A percentile compares a stretch with the other conserved stretches of the same genome.
These are phyloP conservation scores for Fraxinus pennsylvanica DNA, from an alignment of 257 asterid genomes.

Conservation along the genomic window DNA sequence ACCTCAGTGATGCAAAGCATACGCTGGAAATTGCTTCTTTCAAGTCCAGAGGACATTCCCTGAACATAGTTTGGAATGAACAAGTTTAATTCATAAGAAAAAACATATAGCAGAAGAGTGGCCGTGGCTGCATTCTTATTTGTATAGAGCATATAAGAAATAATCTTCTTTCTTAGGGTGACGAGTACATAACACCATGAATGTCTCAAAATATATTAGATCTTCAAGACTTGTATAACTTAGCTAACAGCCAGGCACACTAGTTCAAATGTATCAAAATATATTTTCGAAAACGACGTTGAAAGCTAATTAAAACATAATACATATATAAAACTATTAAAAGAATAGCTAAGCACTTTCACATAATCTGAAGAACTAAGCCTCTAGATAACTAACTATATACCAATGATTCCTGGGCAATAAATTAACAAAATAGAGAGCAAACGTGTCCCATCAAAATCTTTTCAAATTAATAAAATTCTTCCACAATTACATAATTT, in stretches of 20 bases:
- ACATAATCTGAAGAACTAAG: too few species aligned
- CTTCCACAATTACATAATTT: too few species aligned
- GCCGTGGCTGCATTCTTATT: neutral
- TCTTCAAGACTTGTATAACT: neutral
- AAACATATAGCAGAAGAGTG: constrained; percentile 2
- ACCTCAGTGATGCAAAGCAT: constrained; percentile 98
- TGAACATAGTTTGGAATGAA: constrained; percentile 29
- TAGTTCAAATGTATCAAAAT: too few species aligned
- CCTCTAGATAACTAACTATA: too few species aligned
- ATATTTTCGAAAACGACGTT: too few species aligned
- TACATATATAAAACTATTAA: too few species aligned
- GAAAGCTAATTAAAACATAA: too few species aligned
- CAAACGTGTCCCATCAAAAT: too few species aligned
- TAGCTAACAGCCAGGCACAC: neutral
- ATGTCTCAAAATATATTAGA: neutral
- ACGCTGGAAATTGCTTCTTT: constrained; percentile 95
- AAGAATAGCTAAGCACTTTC: too few species aligned
- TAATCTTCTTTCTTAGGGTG: neutral
- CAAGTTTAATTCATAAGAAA: constrained; percentile 6
- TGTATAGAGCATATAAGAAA: neutral
- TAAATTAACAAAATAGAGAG: too few species aligned
- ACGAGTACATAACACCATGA: neutral
- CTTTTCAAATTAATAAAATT: too few species aligned
- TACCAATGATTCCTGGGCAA: too few species aligned
- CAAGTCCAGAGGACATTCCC: constrained; percentile 97